phyloP scores from a whole-genome alignment of 108 stramenopile genomes.

The Mediolabrus comicus region DNA sequence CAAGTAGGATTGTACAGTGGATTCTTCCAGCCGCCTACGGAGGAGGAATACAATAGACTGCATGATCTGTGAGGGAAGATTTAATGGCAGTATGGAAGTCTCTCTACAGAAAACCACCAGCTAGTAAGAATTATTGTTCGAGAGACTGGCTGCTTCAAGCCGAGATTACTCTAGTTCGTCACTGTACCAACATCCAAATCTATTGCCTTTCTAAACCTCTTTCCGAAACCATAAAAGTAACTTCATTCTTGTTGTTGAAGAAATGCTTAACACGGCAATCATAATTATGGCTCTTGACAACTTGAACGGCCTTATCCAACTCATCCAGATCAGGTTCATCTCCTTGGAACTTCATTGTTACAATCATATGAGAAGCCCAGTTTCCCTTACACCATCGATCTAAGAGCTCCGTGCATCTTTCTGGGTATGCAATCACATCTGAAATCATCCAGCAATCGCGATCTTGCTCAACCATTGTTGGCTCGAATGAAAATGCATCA shows the following conservation, averaged over 20 bases:
- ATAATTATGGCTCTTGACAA: constrained; percentile 34
- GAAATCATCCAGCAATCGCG: constrained; percentile 58
- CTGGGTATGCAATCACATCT: constrained; percentile 65
- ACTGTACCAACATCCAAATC: constrained; percentile 10
- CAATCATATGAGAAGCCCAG: constrained; percentile 44
- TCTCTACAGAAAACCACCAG: too few relatives aligned
- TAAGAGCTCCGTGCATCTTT: constrained; percentile 44
- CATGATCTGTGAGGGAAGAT: too few relatives aligned
- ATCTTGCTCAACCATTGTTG: not conserved
- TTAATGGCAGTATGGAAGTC: too few relatives aligned
- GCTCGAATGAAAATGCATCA: constrained; percentile 57
- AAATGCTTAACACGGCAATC: constrained; percentile 50
- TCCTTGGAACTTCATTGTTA: constrained; percentile 64
- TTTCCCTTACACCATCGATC: constrained; percentile 38
- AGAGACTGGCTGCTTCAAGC: too few relatives aligned
- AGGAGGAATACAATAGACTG: too few relatives aligned
- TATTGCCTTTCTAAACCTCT: not conserved
- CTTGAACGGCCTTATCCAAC: constrained; percentile 22
- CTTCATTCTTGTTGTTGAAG: constrained; percentile 72
- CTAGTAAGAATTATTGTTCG: too few relatives aligned
- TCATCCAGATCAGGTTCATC: constrained; percentile 35
- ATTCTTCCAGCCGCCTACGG: too few relatives aligned
- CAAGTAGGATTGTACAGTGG: too few relatives aligned
- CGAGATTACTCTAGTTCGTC: too few relatives aligned
- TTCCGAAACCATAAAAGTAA: constrained; percentile 52